These are phyloP conservation scores for Mimosa bimucronata DNA, from an alignment of 306 rosid species.

Conservation along the genomic window DNA sequence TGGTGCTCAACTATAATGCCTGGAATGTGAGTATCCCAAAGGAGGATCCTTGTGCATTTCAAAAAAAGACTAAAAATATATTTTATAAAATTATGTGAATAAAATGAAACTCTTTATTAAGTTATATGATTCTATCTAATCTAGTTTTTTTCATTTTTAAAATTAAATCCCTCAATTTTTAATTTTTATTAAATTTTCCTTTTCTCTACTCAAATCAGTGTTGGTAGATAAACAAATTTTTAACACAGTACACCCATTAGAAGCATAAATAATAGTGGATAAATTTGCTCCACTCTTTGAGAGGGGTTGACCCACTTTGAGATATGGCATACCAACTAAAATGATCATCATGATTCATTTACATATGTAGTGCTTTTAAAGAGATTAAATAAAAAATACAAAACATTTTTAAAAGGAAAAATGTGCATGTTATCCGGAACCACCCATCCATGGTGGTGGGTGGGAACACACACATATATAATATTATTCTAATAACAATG, in stretches of 20 bases:
- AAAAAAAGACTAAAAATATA: no score
- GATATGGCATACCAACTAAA: slow-evolving; percentile 31
- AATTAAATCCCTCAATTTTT: background rate
- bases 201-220: background rate
- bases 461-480: background rate
- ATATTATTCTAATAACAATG: background rate
- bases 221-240: background rate
- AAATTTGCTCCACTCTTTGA: slow-evolving; percentile 16
- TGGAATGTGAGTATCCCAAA: no score
- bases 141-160: background rate
- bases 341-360: slow-evolving; percentile 10
- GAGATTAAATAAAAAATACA: background rate
- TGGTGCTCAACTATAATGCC: no score
- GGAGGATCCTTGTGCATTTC: no score
- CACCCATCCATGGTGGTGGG: slow-evolving; percentile 17
- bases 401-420: background rate
- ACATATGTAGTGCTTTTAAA: background rate
- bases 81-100: no score
- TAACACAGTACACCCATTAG: background rate
- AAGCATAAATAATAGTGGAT: background rate
- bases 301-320: slow-evolving; percentile 19
- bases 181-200: background rate
- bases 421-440: slow-evolving; percentile 14
- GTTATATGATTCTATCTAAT: no score
- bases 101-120: no score